Evolutionary conservation across 352 stramenopile species (phyloP), one percentile per base, ranked within the genome.

Genomic region (Saprolegnia diclina): DNA sequence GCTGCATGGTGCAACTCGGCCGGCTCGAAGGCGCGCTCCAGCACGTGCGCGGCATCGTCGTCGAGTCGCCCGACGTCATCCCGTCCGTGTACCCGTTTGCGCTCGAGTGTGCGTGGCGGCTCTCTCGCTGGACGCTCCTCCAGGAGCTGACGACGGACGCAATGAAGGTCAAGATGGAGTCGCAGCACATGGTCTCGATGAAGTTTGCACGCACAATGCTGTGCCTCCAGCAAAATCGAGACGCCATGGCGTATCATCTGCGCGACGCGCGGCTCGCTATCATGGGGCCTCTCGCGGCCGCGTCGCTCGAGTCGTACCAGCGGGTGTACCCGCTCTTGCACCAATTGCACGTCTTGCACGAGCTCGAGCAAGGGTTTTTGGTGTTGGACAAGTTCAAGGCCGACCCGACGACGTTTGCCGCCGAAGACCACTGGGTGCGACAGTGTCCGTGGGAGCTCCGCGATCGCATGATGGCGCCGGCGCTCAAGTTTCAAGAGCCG

Each of bases 21-120:
- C 80, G 85, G 16, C 76, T 93, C 10, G 87, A 94, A 74, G 93
- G 82, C 67, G 87, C 86, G 13, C 73, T 95, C 21, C 85, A 94
- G 64, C 83, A 94, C 72, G 93, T 94, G 38, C 90, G 93, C 50
- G 87, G 87, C 19, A 94, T 95, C 48, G 79, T 88, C 5, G 90
- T 80, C 11, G 77, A 88, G 73, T 85, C 93, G 46, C 84, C 86
- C 0, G 76, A 90, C 35, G 87, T 87, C 54, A 88, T 91, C 44
- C 80, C 76, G n/a, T 87, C 82, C 1, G 74, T 94, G 40, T 94
- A 93, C 68, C 85, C 85, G 13, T 88, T 83, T 69, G 87, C 87
- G 1, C 73, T 95, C 2, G 85, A 95, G 66, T 94, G 86, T 55
- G 83, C 87, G 18, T 95, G 87, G 87, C 78, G 86, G n/a, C 75